Evolutionary conservation across 139 green algal genomes (phyloP), one percentile per base, ranked within the genome.

Genomic region (Edaphochlamys debaryana): DNA sequence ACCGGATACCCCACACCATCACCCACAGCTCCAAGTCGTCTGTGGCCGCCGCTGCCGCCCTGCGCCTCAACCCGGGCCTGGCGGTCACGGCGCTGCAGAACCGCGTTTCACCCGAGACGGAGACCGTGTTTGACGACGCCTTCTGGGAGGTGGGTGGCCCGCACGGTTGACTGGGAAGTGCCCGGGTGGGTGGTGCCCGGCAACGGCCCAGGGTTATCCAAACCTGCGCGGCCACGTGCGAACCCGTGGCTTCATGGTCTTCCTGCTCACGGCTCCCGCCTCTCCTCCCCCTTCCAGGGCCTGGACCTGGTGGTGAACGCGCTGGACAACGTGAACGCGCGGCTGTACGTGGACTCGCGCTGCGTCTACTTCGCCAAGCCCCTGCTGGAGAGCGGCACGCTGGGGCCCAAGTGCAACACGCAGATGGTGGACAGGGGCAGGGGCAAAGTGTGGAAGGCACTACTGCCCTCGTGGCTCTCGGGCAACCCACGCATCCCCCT

Each of bases 361-460:
- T 99, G 97, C 88, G 96, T 99, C 30, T 99, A 99, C 93, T 99
- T 98, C 86, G 70, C 90, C 83, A 98, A 98, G 92, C 96, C 97
- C 15, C 92, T 99, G 84, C 89, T 99, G 88, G 97, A 99, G 89
- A 94, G 78, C 32, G 97, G 97, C 69, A 99, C 97, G 20, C 92
- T 99, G 68, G 97, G 97, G 17, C 79, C 97, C 79, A 99, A 99
- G 93, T 98, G 95, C 95, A 99, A 99, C 93, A 99, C 97, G 50
- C 95, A 98, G 88, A 87, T 93, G 69, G 41, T 60, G 41, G 25
- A 52, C 40, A n/a, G n/a, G n/a, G n/a, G n/a, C n/a, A n/a, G 13
- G 11, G 58, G 20, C 13, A 22, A 22, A 63, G 11, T 63, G 54
- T 29, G 54, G 54, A 29, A 8, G 54, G n/a, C n/a, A n/a, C n/a